Percentiles rank a stretch among this genome's conserved stretches.
Evolutionary conservation across 495 filamentous ascomycete genomes (phyloP).

Genomic region (Xylaria castorea): DNA sequence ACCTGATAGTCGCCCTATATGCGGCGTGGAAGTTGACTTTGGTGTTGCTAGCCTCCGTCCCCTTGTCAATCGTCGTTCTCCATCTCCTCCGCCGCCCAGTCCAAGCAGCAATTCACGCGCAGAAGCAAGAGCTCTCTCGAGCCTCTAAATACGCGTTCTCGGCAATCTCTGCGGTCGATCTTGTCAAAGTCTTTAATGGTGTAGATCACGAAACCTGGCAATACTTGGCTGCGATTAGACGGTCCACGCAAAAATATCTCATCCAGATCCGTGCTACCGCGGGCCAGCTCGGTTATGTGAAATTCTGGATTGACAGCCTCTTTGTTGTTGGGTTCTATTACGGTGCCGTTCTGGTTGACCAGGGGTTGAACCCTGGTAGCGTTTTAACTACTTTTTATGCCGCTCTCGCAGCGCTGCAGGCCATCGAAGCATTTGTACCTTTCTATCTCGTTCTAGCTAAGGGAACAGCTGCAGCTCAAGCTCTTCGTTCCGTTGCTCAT

Average conservation of each 20-base stretch:
- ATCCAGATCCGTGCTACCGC: constrained; percentile 71
- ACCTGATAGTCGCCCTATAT: constrained; percentile 73
- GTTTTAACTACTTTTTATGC: constrained; percentile 88
- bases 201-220: constrained; percentile 70
- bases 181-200: constrained; percentile 88
- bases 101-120: constrained; percentile 68
- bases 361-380: constrained; percentile 64
- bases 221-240: constrained; percentile 64
- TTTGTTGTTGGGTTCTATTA: constrained; percentile 96
- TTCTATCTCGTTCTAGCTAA: constrained; percentile 79
- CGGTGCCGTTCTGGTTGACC: constrained; percentile 69
- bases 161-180: constrained; percentile 76
- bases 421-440: constrained; percentile 73
- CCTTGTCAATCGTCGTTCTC: constrained; percentile 68
- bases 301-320: constrained; percentile 76
- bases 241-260: constrained; percentile 69
- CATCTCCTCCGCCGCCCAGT: constrained; percentile 64
- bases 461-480: constrained; percentile 74
- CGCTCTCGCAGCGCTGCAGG: constrained; percentile 75
- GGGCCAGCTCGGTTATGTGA: constrained; percentile 72
- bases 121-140: constrained; percentile 69
- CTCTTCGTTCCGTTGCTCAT: constrained; percentile 47
- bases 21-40: constrained; percentile 86
- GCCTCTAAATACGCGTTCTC: constrained; percentile 77
- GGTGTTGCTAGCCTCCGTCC: constrained; percentile 78